Conservation (phyloP, 1,284 basidiomycete genomes). For the Ganoderma sp. region DNA sequence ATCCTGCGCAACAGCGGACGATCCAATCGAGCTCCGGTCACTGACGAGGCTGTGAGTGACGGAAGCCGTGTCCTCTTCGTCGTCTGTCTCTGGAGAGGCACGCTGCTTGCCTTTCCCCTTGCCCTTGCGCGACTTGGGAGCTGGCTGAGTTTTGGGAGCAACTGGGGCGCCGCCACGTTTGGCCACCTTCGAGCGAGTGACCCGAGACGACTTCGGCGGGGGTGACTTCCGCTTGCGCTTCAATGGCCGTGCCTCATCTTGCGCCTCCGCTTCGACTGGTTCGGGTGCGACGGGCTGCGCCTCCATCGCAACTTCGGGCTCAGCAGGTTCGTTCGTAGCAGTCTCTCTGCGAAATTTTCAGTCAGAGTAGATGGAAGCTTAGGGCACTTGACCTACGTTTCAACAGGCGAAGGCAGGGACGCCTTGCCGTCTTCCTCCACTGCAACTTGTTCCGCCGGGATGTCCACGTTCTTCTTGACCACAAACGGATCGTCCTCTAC, state of each 20-base stretch:
- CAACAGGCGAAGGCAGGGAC: not conserved
- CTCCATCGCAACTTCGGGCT: not conserved
- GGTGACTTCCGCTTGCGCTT: constrained; percentile 34
- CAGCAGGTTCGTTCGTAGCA: not conserved
- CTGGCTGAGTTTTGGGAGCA: not conserved
- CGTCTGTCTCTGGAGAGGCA: constrained; percentile 26
- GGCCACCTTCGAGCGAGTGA: constrained; percentile 32
- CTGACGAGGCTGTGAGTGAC: constrained; percentile 31
- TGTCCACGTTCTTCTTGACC: constrained; percentile 1
- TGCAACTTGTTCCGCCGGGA: not conserved
- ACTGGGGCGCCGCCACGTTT: constrained; percentile 8
- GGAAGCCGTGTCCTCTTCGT: constrained; percentile 32
- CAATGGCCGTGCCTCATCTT: constrained; percentile 20
- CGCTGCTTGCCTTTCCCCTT: constrained; percentile 35
- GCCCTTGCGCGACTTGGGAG: constrained; percentile 21
- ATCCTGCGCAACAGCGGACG: constrained; percentile 31
- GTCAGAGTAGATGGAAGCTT: too few relatives aligned
- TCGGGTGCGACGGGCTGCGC: not conserved
- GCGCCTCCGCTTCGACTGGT: not conserved
- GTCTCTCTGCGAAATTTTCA: not conserved
- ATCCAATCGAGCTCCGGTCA: constrained; percentile 42
- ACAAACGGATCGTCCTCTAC: constrained; percentile 6
- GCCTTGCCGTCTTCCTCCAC: not conserved
- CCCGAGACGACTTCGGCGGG: constrained; percentile 16
- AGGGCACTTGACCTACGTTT: not conserved